Percentiles rank a stretch among this genome's conserved stretches.
phyloP scores from a whole-genome alignment of 805 yeast species.

The Metschnikowia lachancei region DNA sequence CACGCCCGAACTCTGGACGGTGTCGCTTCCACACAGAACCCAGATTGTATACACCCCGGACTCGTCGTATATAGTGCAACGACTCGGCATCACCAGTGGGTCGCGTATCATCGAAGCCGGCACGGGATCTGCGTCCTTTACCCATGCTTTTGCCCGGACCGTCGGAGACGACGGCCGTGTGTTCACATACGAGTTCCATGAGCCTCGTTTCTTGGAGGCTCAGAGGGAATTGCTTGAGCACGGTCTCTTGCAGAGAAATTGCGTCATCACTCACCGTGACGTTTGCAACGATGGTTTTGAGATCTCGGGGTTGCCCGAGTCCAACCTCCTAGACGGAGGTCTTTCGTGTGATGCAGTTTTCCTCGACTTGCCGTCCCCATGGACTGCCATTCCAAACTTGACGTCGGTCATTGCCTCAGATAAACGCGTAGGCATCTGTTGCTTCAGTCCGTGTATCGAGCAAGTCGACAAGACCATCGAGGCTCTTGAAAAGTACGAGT shows the following conservation, averaged over 20 bases:
- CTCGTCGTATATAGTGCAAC: constrained; percentile 83
- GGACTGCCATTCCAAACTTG: constrained; percentile 88
- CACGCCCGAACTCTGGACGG: constrained; percentile 92
- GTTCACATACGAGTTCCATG: constrained; percentile 89
- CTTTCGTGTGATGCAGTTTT: constrained; percentile 75
- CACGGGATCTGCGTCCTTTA: constrained; percentile 94
- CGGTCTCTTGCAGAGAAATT: constrained; percentile 49
- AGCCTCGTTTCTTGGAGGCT: constrained; percentile 79
- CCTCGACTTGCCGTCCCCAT: constrained; percentile 92
- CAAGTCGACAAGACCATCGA: constrained; percentile 88
- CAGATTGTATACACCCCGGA: constrained; percentile 97
- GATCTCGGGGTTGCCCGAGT: constrained; percentile 36
- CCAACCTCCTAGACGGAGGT: constrained; percentile 21
- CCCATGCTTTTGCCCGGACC: constrained; percentile 87
- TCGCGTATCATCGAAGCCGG: constrained; percentile 92
- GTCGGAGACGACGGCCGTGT: constrained; percentile 59
- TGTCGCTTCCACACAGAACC: constrained; percentile 95
- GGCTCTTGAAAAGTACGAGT: constrained; percentile 69
- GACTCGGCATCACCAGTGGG: constrained; percentile 71
- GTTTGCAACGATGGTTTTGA: constrained; percentile 87
- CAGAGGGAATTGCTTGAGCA: constrained; percentile 71
- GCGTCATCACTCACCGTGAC: constrained; percentile 82
- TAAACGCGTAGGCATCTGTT: constrained; percentile 70
- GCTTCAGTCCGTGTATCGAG: constrained; percentile 97
- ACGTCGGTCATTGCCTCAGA: constrained; percentile 52